Conservation (phyloP, 1,139 yeast genomes). For the Taphrina deformans region DNA sequence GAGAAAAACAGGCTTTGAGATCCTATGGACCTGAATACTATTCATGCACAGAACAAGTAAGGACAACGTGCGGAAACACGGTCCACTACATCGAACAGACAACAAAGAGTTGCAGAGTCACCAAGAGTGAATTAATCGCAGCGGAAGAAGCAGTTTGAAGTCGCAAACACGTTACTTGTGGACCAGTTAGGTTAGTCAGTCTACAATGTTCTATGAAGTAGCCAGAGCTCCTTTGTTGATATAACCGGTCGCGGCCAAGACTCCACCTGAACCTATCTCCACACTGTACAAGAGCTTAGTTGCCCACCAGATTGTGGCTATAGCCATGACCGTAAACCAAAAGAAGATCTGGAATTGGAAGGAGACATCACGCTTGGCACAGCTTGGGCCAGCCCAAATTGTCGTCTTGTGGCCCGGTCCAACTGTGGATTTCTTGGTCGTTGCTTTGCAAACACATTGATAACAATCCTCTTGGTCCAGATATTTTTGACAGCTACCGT, state of each 20-base stretch:
- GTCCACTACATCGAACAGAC: too few species aligned
- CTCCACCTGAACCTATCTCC: constrained; percentile 29
- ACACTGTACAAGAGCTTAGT: constrained; percentile 23
- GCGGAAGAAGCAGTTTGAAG: too few species aligned
- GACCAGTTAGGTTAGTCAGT: too few species aligned
- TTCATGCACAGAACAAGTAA: too few species aligned
- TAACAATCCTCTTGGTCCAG: constrained; percentile 46
- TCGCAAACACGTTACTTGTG: too few species aligned
- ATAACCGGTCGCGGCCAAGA: constrained; percentile 24
- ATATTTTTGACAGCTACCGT: constrained; percentile 55
- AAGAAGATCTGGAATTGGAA: constrained; percentile 63
- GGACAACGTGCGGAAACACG: too few species aligned
- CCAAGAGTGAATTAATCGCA: too few species aligned
- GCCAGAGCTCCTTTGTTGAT: constrained; percentile 6
- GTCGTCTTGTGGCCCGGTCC: constrained; percentile 51
- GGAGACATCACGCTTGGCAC: constrained; percentile 64
- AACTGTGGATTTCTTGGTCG: constrained; percentile 50
- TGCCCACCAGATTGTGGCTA: constrained; percentile 32
- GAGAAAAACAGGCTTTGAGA: too few species aligned
- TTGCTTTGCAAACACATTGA: constrained; percentile 60
- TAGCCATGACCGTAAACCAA: constrained; percentile 48
- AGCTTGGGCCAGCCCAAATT: constrained; percentile 64
- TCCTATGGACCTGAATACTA: too few species aligned
- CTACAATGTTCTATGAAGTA: neutral
- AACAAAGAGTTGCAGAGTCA: too few species aligned